A percentile compares a stretch with the other conserved stretches of the same genome.
Evolutionary conservation across 257 asterid species (phyloP).

Genomic region (Vinca minor): DNA sequence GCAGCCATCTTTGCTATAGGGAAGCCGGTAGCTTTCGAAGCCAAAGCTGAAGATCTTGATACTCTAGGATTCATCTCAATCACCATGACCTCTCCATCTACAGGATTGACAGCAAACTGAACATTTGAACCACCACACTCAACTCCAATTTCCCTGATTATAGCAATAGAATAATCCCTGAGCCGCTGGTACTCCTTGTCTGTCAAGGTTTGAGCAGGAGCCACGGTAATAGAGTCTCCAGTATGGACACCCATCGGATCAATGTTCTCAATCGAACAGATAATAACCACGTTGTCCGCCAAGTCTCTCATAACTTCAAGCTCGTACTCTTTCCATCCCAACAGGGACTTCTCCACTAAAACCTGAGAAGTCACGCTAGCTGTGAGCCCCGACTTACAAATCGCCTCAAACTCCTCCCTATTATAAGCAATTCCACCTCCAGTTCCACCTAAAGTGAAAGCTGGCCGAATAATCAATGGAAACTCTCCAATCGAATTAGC

Average conservation of each 20-base stretch:
- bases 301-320: conserved; percentile 97
- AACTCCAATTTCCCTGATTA: conserved; percentile 96
- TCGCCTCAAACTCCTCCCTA: conserved; percentile 86
- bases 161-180: conserved; percentile 93
- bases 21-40: conserved; percentile 98
- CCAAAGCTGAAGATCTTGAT: conserved; percentile 92
- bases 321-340: conserved; percentile 99
- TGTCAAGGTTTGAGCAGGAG: conserved; percentile 96
- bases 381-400: conserved; percentile 87
- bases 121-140: conserved; percentile 98
- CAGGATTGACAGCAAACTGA: conserved; percentile 90
- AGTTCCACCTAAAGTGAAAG: conserved; percentile 90
- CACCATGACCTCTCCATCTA: conserved; percentile 96
- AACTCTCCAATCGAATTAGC: conserved; percentile 81
- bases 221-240: conserved; percentile 95
- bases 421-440: conserved; percentile 99
- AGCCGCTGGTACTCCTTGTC: conserved; percentile 93
- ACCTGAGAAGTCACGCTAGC: conserved; percentile 94
- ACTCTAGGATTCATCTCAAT: conserved; percentile 99
- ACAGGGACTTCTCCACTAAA: conserved; percentile 85
- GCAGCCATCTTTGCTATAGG: conserved; percentile 99
- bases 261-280: conserved; percentile 94
- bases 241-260: conserved; percentile 99
- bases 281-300: conserved; percentile 61
- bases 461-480: conserved; percentile 90